Percentiles rank a stretch among this genome's conserved stretches.
Conservation (phyloP, 352 stramenopile species). For the Globisporangium yorkense region DNA sequence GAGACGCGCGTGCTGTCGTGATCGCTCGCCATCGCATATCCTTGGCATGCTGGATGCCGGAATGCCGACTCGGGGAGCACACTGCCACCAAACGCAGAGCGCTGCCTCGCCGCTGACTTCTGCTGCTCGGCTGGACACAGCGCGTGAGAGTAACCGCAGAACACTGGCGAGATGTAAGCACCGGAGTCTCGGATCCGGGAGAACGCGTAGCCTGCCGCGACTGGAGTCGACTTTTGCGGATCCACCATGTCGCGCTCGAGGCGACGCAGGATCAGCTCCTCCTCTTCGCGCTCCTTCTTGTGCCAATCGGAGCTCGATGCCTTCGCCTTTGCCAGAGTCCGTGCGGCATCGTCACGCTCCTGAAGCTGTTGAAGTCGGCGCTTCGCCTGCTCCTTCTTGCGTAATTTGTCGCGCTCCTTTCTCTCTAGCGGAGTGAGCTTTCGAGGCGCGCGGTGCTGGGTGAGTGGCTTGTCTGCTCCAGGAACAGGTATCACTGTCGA, state of each 20-base stretch:
- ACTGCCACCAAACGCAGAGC: constrained; percentile 1
- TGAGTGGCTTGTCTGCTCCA: too few species aligned
- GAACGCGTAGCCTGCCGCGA: constrained; percentile 53
- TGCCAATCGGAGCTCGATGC: constrained; percentile 32
- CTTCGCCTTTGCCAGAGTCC: constrained; percentile 21
- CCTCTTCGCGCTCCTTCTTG: constrained; percentile 38
- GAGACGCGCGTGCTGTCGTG: constrained; percentile 40
- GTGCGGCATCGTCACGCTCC: constrained; percentile 24
- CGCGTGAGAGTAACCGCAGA: constrained; percentile 45
- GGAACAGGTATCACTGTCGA: background rate
- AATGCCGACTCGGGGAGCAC: constrained; percentile 19
- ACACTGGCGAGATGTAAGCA: constrained; percentile 35
- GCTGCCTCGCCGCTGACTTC: constrained; percentile 9
- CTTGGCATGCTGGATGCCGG: constrained; percentile 51
- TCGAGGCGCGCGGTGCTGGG: background rate
- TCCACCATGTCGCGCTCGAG: constrained; percentile 62
- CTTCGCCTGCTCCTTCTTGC: constrained; percentile 46
- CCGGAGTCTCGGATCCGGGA: constrained; percentile 4
- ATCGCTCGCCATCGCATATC: constrained; percentile 39
- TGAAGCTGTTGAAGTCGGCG: constrained; percentile 29
- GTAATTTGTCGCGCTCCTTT: constrained; percentile 38
- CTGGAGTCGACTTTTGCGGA: constrained; percentile 38
- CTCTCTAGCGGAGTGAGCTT: constrained; percentile 44
- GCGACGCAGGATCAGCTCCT: constrained; percentile 58
- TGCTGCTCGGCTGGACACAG: constrained; percentile 31